phyloP scores from a whole-genome alignment of 257 asterid genomes.

The Marsdenia floribunda region DNA sequence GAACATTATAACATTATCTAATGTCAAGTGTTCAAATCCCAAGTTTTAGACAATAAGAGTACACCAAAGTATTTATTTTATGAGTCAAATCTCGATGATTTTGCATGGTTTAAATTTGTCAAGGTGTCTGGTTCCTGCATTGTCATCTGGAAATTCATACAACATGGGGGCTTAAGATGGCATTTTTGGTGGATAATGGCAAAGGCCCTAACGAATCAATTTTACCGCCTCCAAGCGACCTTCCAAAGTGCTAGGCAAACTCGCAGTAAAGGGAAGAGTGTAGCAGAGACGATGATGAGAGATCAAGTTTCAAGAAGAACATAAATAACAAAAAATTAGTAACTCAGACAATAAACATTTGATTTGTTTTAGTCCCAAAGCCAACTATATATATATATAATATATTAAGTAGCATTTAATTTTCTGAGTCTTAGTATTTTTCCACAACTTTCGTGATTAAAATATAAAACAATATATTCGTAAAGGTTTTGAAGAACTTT shows the following conservation, averaged over 20 bases:
- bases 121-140: conserved; percentile 76
- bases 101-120: conserved; percentile 9
- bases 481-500: conserved; percentile 1
- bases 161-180: conserved; percentile 85
- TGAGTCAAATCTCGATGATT: background rate
- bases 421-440: background rate
- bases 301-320: background rate
- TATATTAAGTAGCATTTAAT: too few relatives aligned
- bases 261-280: background rate
- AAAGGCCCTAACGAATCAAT: conserved; percentile 48
- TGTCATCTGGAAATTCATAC: conserved; percentile 81
- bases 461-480: background rate
- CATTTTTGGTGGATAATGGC: conserved; percentile 65
- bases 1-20: background rate
- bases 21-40: background rate
- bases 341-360: conserved; percentile 3
- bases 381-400: too few relatives aligned
- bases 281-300: background rate
- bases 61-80: background rate
- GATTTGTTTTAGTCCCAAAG: background rate
- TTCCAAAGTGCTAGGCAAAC: conserved; percentile 48
- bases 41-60: background rate
- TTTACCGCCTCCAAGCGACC: conserved; percentile 59
- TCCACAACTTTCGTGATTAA: background rate
- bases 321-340: background rate